Evolutionary conservation across 208 protist genomes (phyloP), one percentile per base, ranked within the genome.

Genomic region (Crithidia fasciculata): DNA sequence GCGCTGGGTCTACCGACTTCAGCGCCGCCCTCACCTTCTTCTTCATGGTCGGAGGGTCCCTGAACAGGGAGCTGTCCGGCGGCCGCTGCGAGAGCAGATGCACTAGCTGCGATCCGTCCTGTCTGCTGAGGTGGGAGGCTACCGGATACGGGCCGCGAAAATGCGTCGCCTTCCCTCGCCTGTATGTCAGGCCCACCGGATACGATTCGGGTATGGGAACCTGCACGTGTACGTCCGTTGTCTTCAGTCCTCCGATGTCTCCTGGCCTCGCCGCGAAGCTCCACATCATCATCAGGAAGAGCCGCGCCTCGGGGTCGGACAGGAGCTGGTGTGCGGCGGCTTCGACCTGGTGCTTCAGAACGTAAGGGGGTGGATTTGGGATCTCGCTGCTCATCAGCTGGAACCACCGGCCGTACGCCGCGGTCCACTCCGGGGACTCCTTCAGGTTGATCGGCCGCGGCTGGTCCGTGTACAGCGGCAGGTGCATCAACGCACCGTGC

Each of bases 11-110:
- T 10, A 57, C 68, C 37, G 28, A 6, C 56, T 56, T 73, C 13
- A 59, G 15, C 19, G 56, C 68, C 36, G 68, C 47, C 9, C 44
- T 8, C 19, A 67, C 57, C 5, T 55, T 19, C 41, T 67, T 55
- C 61, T 54, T 50, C n/a, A 16, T 55, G 8, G 39, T 45, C 18
- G 61, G 28, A 5, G 36, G 28, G 57, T 13, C 18, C 12, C 8
- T 16, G 36, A 61, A 61, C 36, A 61, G 57, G 8, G 36, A 16
- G 36, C 36, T 37, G 10, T 61, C 36, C 19, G 36, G 28, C 13
- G 53, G n/a, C n/a, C 53, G 7, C n/a, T 49, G 45, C 12, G 53
- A 37, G 13, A 57, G 16, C 18, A 36, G n/a, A 9, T 36, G 8
- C 7, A 16, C 12, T 16, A 57, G 18, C 7, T 9, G 12, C 12